A percentile compares a stretch with the other conserved stretches of the same genome.
Evolutionary conservation across 2,329 filamentous ascomycete species (phyloP).

Genomic region (Diplodia mutila): DNA sequence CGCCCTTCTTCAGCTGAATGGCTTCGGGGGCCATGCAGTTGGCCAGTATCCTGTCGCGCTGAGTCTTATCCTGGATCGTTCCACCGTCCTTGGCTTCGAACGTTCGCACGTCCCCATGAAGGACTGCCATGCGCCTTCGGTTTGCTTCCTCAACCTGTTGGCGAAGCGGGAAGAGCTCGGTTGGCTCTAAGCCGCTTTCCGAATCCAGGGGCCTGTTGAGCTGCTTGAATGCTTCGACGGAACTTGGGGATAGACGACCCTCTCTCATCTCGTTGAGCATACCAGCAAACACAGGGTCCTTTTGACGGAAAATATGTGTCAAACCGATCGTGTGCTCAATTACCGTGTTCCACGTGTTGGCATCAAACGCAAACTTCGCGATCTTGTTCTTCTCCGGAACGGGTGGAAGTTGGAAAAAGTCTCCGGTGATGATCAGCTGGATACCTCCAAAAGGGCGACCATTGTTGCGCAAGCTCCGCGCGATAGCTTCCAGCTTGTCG

Average conservation of each 20-base stretch:
- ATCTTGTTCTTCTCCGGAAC: conserved; percentile 78
- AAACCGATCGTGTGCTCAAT: conserved; percentile 95
- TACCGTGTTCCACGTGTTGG: conserved; percentile 85
- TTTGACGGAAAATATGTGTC: conserved; percentile 95
- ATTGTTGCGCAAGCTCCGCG: conserved; percentile 83
- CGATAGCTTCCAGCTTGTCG: conserved; percentile 91
- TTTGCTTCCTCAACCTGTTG: conserved; percentile 90
- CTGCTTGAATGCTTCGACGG: conserved; percentile 74
- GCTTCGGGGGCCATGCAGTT: conserved; percentile 92
- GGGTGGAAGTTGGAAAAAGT: conserved; percentile 96
- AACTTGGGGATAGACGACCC: conserved; percentile 76
- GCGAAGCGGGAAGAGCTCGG: conserved; percentile 91
- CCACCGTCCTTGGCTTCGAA: conserved; percentile 80
- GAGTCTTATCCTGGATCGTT: conserved; percentile 63
- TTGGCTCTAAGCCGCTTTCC: conserved; percentile 76
- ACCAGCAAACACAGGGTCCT: conserved; percentile 82
- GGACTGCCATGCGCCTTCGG: conserved; percentile 68
- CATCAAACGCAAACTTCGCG: conserved; percentile 91
- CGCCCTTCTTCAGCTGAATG: conserved; percentile 83
- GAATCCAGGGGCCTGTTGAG: conserved; percentile 69
- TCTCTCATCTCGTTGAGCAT: conserved; percentile 99
- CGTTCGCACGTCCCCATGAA: conserved; percentile 68
- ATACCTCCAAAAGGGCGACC: conserved; percentile 94
- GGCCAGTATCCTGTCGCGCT: conserved; percentile 75
- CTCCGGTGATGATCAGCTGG: conserved; percentile 91